A percentile compares a stretch with the other conserved stretches of the same genome.
Conservation (phyloP, 73 alveolate species). For the Durusdinium trenchii region DNA sequence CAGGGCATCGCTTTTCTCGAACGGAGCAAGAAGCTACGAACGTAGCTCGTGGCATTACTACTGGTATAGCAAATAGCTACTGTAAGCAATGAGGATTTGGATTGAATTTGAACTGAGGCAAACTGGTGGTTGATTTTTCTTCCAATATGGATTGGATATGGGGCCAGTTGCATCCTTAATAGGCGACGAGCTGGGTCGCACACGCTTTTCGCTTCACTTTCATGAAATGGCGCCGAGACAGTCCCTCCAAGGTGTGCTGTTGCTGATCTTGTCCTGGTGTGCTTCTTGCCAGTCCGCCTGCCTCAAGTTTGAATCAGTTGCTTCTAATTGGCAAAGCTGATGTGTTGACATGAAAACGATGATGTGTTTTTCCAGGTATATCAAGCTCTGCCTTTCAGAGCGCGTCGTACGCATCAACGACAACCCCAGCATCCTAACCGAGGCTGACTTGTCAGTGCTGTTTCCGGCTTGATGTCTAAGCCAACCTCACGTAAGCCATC, state of each 20-base stretch:
- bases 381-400: slow-evolving; percentile 52
- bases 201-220: no score
- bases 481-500: neutral
- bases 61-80: neutral
- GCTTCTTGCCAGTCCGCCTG: slow-evolving; percentile 40
- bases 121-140: slow-evolving; percentile 82
- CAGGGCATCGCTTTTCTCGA: no score
- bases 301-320: neutral
- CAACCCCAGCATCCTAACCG: slow-evolving; percentile 52
- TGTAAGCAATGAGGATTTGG: no score
- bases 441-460: slow-evolving; percentile 18
- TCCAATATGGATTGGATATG: slow-evolving; percentile 72
- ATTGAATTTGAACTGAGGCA: neutral
- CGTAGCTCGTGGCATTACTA: neutral
- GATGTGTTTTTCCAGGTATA: slow-evolving; percentile 25
- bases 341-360: neutral
- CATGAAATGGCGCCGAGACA: no score
- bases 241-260: neutral
- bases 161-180: neutral
- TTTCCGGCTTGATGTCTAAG: neutral
- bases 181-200: no score
- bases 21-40: no score
- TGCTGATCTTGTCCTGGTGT: slow-evolving; percentile 55
- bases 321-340: neutral
- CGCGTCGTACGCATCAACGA: slow-evolving; percentile 28